phyloP scores from a whole-genome alignment of 2,329 filamentous ascomycete genomes.

The Penicillium crustosum region DNA sequence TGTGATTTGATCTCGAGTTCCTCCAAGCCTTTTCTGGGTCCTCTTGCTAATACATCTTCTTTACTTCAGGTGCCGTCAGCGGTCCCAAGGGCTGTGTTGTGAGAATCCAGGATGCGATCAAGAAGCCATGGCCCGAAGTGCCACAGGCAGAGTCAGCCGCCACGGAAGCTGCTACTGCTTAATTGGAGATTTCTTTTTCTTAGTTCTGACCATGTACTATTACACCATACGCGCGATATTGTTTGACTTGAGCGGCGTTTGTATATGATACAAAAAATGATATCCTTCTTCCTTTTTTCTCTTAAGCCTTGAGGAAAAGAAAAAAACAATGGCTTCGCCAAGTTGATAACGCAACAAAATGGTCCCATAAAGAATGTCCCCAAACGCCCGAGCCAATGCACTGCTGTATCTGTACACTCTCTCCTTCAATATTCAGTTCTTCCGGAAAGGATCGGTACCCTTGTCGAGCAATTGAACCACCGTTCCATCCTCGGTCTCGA shows the following conservation, averaged over 20 bases:
- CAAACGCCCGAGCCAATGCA: slow-evolving; percentile 28
- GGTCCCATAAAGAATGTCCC: slow-evolving; percentile 13
- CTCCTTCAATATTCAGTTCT: slow-evolving; percentile 40
- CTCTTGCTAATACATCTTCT: slow-evolving; percentile 10
- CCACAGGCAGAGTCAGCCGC: slow-evolving; percentile 29
- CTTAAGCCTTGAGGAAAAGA: not conserved
- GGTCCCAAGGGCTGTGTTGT: slow-evolving; percentile 86
- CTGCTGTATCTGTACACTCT: slow-evolving; percentile 31
- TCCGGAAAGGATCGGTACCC: slow-evolving; percentile 67
- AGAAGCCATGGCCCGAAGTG: slow-evolving; percentile 71
- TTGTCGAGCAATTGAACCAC: slow-evolving; percentile 74
- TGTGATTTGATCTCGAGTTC: slow-evolving; percentile 7
- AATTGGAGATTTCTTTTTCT: slow-evolving; percentile 6
- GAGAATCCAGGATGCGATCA: slow-evolving; percentile 83
- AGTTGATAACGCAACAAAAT: slow-evolving; percentile 8
- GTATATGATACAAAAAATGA: slow-evolving; percentile 44
- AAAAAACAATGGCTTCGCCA: slow-evolving; percentile 2
- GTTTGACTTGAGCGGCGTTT: slow-evolving; percentile 40
- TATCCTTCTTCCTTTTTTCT: slow-evolving; percentile 33
- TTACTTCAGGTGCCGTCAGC: slow-evolving; percentile 63
- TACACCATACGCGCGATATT: slow-evolving; percentile 34
- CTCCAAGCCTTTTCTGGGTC: not conserved
- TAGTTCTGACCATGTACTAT: slow-evolving; percentile 37
- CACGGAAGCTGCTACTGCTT: slow-evolving; percentile 31
- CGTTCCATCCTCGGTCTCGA: slow-evolving; percentile 65